Evolutionary conservation across 805 yeast genomes (phyloP).

Genomic region (Kodamaea leandrae): DNA sequence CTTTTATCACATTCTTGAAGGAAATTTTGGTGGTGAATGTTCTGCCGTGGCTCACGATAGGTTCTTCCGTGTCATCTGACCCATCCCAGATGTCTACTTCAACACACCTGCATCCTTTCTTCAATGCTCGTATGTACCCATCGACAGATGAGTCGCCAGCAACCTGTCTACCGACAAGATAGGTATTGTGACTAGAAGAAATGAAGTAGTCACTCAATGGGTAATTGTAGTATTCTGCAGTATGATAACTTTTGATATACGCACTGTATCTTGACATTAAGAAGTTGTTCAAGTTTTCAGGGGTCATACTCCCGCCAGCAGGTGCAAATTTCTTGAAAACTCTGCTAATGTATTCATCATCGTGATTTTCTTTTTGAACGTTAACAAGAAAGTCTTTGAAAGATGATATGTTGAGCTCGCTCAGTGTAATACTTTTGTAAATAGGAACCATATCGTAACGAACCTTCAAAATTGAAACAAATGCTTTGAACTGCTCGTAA

Average conservation of each 20-base stretch:
- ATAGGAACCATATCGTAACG: slow-evolving; percentile 60
- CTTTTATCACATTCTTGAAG: slow-evolving; percentile 63
- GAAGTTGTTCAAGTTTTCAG: slow-evolving; percentile 27
- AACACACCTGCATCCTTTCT: slow-evolving; percentile 90
- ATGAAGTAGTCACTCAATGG: slow-evolving; percentile 87
- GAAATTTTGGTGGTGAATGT: slow-evolving; percentile 76
- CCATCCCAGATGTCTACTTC: slow-evolving; percentile 95
- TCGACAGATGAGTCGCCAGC: slow-evolving; percentile 87
- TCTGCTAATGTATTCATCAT: slow-evolving; percentile 25
- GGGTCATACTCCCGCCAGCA: slow-evolving; percentile 18
- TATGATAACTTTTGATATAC: slow-evolving; percentile 11
- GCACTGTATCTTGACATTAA: slow-evolving; percentile 30
- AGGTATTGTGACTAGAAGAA: slow-evolving; percentile 94
- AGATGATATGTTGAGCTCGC: slow-evolving; percentile 20
- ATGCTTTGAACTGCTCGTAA: slow-evolving; percentile 71
- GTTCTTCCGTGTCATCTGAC: slow-evolving; percentile 44
- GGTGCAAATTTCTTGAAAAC: slow-evolving; percentile 27
- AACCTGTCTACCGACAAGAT: slow-evolving; percentile 80
- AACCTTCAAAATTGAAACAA: slow-evolving; percentile 64
- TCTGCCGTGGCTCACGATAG: slow-evolving; percentile 87
- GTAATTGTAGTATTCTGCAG: slow-evolving; percentile 22
- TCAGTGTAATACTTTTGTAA: slow-evolving; percentile 35
- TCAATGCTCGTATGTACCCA: slow-evolving; percentile 81
- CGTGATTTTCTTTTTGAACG: slow-evolving; percentile 47
- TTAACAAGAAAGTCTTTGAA: slow-evolving; percentile 41